phyloP scores from a whole-genome alignment of 176 grass and related monocot genomes.

The Thalia dealbata region DNA sequence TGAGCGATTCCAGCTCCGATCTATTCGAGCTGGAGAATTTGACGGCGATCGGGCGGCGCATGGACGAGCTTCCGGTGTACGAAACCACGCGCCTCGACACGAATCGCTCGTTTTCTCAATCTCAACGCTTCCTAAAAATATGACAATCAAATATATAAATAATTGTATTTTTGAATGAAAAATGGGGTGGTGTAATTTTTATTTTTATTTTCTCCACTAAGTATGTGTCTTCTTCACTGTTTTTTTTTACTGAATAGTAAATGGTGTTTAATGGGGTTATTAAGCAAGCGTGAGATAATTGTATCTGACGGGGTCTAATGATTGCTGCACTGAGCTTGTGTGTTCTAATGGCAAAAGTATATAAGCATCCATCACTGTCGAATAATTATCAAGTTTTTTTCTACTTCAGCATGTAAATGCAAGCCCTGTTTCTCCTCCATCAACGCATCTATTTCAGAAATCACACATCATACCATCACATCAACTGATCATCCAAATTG shows the following conservation, averaged over 20 bases:
- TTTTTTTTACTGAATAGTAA: neutral
- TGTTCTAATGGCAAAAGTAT: neutral
- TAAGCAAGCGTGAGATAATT: neutral
- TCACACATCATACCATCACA: no score
- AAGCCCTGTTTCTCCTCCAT: no score
- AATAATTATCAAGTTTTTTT: neutral
- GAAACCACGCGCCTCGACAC: slow-evolving; percentile 62
- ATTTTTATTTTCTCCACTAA: neutral
- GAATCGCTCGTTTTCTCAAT: slow-evolving; percentile 36
- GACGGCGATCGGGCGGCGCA: slow-evolving; percentile 26
- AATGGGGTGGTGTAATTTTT: neutral
- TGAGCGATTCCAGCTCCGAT: slow-evolving; percentile 95
- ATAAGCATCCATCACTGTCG: neutral
- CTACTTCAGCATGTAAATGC: neutral
- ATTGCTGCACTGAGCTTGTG: neutral
- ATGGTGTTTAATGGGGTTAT: neutral
- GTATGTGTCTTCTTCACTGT: neutral
- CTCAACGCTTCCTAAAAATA: slow-evolving; percentile 6
- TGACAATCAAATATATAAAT: neutral
- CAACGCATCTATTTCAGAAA: no score
- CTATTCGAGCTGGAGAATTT: slow-evolving; percentile 92
- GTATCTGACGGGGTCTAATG: neutral
- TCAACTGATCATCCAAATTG: no score
- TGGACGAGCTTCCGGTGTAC: slow-evolving; percentile 93
- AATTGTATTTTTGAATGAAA: neutral